A percentile compares a stretch with the other conserved stretches of the same genome.
These are phyloP conservation scores for Rubus idaeus DNA, from an alignment of 306 rosid genomes.

Conservation along the genomic window DNA sequence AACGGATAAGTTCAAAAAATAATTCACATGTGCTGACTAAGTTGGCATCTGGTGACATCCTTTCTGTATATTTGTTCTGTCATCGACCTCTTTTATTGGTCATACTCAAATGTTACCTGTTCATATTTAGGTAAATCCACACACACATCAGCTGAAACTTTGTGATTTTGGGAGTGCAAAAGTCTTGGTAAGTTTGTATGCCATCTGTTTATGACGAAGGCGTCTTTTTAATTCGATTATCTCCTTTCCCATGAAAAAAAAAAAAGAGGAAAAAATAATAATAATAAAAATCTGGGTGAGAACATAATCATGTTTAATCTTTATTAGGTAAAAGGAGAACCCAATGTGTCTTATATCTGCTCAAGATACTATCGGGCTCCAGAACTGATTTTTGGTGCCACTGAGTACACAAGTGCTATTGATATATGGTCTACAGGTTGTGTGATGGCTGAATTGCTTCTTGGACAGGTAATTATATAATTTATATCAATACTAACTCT, in stretches of 20 bases:
- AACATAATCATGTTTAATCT: slow-evolving; percentile 28
- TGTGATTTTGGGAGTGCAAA: slow-evolving; percentile 99
- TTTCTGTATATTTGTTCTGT: not conserved
- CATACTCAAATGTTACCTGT: slow-evolving; percentile 32
- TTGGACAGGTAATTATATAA: slow-evolving; percentile 89
- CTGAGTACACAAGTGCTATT: slow-evolving; percentile 94
- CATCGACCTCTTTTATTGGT: not conserved
- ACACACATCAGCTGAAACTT: slow-evolving; percentile 94
- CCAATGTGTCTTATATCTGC: slow-evolving; percentile 97
- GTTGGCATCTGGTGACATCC: not conserved
- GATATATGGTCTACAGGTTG: slow-evolving; percentile 99
- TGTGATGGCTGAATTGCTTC: slow-evolving; percentile 97
- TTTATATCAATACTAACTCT: slow-evolving; percentile 7
- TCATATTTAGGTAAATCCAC: slow-evolving; percentile 88
- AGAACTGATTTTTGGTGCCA: slow-evolving; percentile 96
- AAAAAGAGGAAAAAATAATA: not conserved
- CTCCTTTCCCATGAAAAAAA: not conserved
- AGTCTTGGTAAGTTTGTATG: slow-evolving; percentile 70
- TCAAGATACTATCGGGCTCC: slow-evolving; percentile 99
- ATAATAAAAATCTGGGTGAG: not conserved
- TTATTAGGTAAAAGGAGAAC: slow-evolving; percentile 96
- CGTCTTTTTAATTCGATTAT: slow-evolving; percentile 4
- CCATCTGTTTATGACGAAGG: slow-evolving; percentile 24
- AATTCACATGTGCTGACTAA: not conserved
- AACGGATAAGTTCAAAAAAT: not conserved